These are phyloP conservation scores for Plasmodium berghei DNA, from an alignment of 169 alveolate species.

Conservation along the genomic window DNA sequence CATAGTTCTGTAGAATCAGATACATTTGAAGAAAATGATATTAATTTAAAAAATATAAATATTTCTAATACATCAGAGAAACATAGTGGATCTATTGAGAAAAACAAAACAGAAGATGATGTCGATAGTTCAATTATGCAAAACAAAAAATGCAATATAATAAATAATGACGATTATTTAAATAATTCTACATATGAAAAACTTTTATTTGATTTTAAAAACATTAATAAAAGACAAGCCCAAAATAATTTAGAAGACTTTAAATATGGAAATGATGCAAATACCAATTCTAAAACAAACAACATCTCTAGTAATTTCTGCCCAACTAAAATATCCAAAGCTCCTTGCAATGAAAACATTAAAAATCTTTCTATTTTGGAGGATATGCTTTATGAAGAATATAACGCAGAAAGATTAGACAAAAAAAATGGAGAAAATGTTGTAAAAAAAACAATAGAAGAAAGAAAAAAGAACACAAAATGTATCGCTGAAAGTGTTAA, in stretches of 20 bases:
- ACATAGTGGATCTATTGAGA: neutral
- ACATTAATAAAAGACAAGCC: constrained; percentile 42
- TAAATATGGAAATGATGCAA: constrained; percentile 4
- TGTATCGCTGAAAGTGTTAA: too few species aligned
- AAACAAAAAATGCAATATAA: neutral
- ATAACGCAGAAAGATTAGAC: too few species aligned
- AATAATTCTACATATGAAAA: constrained; percentile 62
- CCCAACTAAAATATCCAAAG: too few species aligned
- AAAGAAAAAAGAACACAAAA: too few species aligned
- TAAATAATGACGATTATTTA: constrained; percentile 1
- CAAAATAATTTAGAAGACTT: constrained; percentile 19
- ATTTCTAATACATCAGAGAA: neutral
- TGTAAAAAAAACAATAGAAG: too few species aligned
- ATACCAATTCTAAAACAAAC: neutral
- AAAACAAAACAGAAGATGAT: neutral
- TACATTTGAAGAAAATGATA: constrained; percentile 28
- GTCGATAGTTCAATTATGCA: neutral
- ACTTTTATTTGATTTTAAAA: constrained; percentile 23
- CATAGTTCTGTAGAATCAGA: constrained; percentile 10
- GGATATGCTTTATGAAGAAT: too few species aligned
- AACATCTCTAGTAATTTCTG: too few species aligned
- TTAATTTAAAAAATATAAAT: constrained; percentile 5
- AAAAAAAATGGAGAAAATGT: too few species aligned
- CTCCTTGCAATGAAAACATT: too few species aligned
- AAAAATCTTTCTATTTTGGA: too few species aligned